Evolutionary conservation across 2,329 filamentous ascomycete genomes (phyloP).

Genomic region (Colletotrichum paranaense): DNA sequence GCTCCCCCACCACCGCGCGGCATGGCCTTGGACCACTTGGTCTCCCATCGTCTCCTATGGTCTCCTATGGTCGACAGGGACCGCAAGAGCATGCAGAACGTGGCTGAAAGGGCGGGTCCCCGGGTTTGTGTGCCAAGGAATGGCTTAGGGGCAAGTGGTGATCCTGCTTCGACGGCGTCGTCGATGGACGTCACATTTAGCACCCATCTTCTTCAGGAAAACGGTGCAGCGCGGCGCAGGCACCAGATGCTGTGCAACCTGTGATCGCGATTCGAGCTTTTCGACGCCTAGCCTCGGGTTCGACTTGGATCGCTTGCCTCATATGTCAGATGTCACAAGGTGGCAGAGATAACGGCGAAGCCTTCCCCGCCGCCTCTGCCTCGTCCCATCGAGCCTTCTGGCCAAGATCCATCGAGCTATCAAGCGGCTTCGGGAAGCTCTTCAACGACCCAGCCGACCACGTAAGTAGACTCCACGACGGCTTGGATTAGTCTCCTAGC

Average conservation of each 20-base stretch:
- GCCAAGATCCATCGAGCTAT: conserved; percentile 3
- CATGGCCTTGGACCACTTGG: neutral
- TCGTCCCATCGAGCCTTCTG: neutral
- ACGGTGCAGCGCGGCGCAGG: conserved; percentile 1
- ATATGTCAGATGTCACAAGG: neutral
- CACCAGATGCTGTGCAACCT: conserved; percentile 1
- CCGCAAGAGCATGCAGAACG: conserved; percentile 10
- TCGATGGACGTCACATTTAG: conserved; percentile 5
- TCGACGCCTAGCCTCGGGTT: neutral
- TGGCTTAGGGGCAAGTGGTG: conserved; percentile 14
- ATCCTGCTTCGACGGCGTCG: neutral
- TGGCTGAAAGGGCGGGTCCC: conserved; percentile 1
- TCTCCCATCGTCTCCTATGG: neutral
- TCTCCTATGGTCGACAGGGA: conserved; percentile 4
- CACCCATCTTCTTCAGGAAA: conserved; percentile 1
- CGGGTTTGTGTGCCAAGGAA: conserved; percentile 15
- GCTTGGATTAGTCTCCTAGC: conserved; percentile 21
- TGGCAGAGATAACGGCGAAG: conserved; percentile 5
- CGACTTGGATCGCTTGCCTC: neutral
- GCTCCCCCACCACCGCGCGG: conserved; percentile 27
- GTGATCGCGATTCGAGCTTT: neutral
- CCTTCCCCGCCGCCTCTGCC: neutral
- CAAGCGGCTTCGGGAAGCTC: neutral
- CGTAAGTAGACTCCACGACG: neutral
- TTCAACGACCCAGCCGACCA: neutral